Evolutionary conservation across 371 early-diverging fungal genomes (phyloP).

Genomic region (Massospora cicadina): DNA sequence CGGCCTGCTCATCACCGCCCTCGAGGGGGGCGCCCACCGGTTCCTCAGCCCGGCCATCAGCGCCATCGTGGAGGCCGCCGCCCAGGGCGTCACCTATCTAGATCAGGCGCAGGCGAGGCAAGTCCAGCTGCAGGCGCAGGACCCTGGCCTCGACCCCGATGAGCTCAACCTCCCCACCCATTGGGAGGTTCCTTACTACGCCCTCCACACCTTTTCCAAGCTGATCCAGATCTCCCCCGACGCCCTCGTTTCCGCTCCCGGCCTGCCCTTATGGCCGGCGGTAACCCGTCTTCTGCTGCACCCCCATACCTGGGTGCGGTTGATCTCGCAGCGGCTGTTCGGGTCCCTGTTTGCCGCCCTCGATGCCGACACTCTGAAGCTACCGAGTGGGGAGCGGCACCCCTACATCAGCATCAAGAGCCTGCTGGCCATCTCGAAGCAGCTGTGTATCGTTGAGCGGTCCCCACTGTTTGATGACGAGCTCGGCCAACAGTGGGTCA

Average conservation of each 20-base stretch:
- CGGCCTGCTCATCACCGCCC: slow-evolving; percentile 60
- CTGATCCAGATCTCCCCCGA: slow-evolving; percentile 34
- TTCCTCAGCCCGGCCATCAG: slow-evolving; percentile 27
- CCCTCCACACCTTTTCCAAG: slow-evolving; percentile 55
- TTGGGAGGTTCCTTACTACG: slow-evolving; percentile 75
- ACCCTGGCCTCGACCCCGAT: slow-evolving; percentile 13
- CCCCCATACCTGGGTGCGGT: slow-evolving; percentile 81
- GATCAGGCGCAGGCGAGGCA: slow-evolving; percentile 11
- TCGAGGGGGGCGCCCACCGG: slow-evolving; percentile 32
- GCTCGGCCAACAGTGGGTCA: slow-evolving; percentile 71
- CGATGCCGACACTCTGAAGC: background rate
- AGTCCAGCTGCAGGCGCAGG: slow-evolving; percentile 17
- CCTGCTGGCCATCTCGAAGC: slow-evolving; percentile 32
- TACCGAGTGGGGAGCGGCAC: slow-evolving; percentile 12
- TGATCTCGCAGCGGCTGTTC: slow-evolving; percentile 44
- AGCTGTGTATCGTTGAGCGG: slow-evolving; percentile 53
- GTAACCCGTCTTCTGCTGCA: slow-evolving; percentile 41
- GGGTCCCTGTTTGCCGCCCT: slow-evolving; percentile 43
- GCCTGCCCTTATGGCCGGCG: slow-evolving; percentile 31
- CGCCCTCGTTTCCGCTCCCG: slow-evolving; percentile 22
- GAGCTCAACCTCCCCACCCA: slow-evolving; percentile 30
- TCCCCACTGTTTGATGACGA: slow-evolving; percentile 49
- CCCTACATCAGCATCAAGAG: slow-evolving; percentile 26
- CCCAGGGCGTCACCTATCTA: slow-evolving; percentile 7
- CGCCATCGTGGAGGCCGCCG: slow-evolving; percentile 7